Conservation (phyloP, 163 green algal species). For the Prototheca cutis region DNA sequence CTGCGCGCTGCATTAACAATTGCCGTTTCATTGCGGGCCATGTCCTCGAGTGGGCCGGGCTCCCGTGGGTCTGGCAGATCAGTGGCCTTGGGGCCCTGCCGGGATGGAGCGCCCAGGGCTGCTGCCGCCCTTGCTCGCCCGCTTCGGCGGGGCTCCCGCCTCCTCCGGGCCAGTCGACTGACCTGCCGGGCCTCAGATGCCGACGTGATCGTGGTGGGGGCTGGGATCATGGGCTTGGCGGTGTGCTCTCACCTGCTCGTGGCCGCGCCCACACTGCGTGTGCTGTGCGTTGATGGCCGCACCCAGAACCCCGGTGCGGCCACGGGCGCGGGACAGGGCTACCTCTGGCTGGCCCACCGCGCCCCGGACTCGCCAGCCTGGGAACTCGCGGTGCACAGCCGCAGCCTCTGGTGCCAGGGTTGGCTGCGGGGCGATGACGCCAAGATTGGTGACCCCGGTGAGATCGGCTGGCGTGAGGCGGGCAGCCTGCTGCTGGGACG, state of each 20-base stretch:
- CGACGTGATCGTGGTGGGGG: constrained; percentile 23
- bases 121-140: too few relatives aligned
- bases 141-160: neutral
- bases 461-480: constrained; percentile 17
- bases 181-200: neutral
- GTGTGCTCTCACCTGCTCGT: constrained; percentile 32
- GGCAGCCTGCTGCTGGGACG: constrained; percentile 46
- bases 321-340: constrained; percentile 63
- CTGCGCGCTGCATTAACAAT: too few relatives aligned
- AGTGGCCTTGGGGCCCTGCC: too few relatives aligned
- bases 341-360: constrained; percentile 67
- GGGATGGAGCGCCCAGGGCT: too few relatives aligned
- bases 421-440: constrained; percentile 5
- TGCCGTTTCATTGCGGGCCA: too few relatives aligned
- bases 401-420: constrained; percentile 41
- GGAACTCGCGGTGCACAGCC: constrained; percentile 40
- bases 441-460: too few relatives aligned
- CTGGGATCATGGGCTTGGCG: constrained; percentile 48
- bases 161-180: neutral
- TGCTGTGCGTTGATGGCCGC: constrained; percentile 39
- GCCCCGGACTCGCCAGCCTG: constrained; percentile 28
- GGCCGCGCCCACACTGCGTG: constrained; percentile 9
- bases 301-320: constrained; percentile 12
- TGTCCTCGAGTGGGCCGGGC: too few relatives aligned
- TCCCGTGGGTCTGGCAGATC: too few relatives aligned